Evolutionary conservation across 768 basidiomycete species (phyloP).

Genomic region (Trametes cubensis): DNA sequence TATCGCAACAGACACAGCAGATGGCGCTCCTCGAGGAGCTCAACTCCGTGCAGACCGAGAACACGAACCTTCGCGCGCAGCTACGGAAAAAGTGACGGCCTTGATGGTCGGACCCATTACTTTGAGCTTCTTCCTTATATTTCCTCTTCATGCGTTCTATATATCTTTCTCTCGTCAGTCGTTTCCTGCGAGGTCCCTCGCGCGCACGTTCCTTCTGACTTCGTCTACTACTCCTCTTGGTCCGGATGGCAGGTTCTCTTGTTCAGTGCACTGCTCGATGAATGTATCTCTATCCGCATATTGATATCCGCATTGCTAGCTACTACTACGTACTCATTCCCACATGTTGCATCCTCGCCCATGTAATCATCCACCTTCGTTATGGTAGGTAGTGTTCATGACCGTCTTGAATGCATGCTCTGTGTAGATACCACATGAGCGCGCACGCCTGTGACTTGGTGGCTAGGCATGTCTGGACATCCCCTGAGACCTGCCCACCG

Average conservation of each 20-base stretch:
- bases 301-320: constrained; percentile 25
- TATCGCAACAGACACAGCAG: constrained; percentile 78
- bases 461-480: too few species aligned
- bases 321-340: constrained; percentile 22
- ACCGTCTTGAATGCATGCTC: constrained; percentile 17
- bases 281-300: constrained; percentile 27
- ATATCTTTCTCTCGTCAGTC: background rate
- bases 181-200: background rate
- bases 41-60: constrained; percentile 81
- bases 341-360: constrained; percentile 27
- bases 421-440: constrained; percentile 10
- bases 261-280: constrained; percentile 24
- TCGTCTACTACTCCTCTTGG: constrained; percentile 1
- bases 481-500: too few species aligned
- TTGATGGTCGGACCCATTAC: constrained; percentile 4
- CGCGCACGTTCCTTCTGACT: background rate
- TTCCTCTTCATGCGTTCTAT: background rate
- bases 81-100: constrained; percentile 45
- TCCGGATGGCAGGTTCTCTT: constrained; percentile 14
- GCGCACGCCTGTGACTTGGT: too few species aligned
- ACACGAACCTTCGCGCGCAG: constrained; percentile 69
- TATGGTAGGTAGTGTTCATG: constrained; percentile 25
- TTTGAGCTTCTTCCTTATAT: background rate
- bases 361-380: constrained; percentile 23
- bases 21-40: constrained; percentile 88